Conservation (phyloP, 495 filamentous ascomycete genomes). For the Aspergillus steynii region DNA sequence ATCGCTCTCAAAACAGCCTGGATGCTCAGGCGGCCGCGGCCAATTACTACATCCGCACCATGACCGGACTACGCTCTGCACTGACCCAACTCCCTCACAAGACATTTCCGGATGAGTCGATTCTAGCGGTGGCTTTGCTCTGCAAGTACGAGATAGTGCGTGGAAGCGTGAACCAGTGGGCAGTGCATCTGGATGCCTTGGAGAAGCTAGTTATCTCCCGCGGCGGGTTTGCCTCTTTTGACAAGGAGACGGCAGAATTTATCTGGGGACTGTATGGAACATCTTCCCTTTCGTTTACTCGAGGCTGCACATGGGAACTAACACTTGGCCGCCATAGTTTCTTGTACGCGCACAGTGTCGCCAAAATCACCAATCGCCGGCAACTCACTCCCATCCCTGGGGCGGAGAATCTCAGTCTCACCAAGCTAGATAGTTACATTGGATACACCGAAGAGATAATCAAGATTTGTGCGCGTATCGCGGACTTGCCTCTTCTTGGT, state of each 20-base stretch:
- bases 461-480: slow-evolving; percentile 39
- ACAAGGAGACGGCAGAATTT: slow-evolving; percentile 38
- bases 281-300: not conserved
- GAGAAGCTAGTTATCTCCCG: slow-evolving; percentile 41
- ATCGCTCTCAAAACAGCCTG: slow-evolving; percentile 30
- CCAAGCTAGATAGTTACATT: slow-evolving; percentile 45
- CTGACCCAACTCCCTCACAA: slow-evolving; percentile 25
- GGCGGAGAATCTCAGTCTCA: slow-evolving; percentile 27
- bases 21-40: slow-evolving; percentile 35
- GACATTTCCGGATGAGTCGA: slow-evolving; percentile 33
- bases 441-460: slow-evolving; percentile 48
- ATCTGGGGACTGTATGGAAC: slow-evolving; percentile 40
- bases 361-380: slow-evolving; percentile 39
- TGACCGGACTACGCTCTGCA: slow-evolving; percentile 35
- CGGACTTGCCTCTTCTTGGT: slow-evolving; percentile 33
- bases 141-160: slow-evolving; percentile 49
- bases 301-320: not conserved
- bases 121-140: slow-evolving; percentile 43
- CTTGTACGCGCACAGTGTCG: slow-evolving; percentile 43
- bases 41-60: slow-evolving; percentile 39
- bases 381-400: slow-evolving; percentile 22
- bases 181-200: slow-evolving; percentile 41
- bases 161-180: slow-evolving; percentile 47
- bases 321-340: slow-evolving; percentile 25
- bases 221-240: slow-evolving; percentile 36